Base-by-base conservation (phyloP, 768 basidiomycete genomes). In the Leccinum imitatum region DNA sequence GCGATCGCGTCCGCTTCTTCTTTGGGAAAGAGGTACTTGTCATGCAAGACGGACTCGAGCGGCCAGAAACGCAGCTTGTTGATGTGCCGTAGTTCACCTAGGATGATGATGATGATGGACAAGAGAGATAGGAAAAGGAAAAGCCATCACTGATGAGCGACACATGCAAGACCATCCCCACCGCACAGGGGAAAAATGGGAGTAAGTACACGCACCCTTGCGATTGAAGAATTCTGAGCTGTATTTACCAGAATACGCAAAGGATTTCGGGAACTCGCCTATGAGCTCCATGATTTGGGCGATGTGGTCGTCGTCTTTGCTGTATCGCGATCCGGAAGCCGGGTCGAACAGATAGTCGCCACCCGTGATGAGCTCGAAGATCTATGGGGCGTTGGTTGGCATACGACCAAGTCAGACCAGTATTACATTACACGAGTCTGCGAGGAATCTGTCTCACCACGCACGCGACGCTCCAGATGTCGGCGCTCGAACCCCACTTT, bases 321-420 rank as follows among this genome's bases (percentile, higher is more conserved):
- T 92, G 71, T 97, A 98, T 46, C 95, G 87, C 52, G 92, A 88
- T 3, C 96, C 96, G 1, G 92, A 91, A 21, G 94, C 94, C 0
- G 96, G 96, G 71, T 98, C 97, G 71, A 99, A 99, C 39, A 99
- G 84, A 75, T 98, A 99, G 73, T 98, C 96, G 21, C 97, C 96
- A 19, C 96, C 96, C 0, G 91, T 93, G 63, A 98, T 85, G 46
- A 98, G 84, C 72, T 98, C 96, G 71, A 99, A 99, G 44, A 94
- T 83, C 93, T 95, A 65, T 47, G 17, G 1, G 25, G 50, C 11
- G 19, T 50, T 27, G 23, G 13, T 46, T 46, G 44, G 19, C 30
- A 30, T 37, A 13, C 25, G 52, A 23, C 48, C 50, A 31, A 46
- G 23, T 61, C 35, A 52, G 58, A 39, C n/a, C 50, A 58, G 46